Percentiles rank a stretch among this genome's conserved stretches.
phyloP scores from a whole-genome alignment of 768 basidiomycete genomes.

The Pisolithus marmoratus region DNA sequence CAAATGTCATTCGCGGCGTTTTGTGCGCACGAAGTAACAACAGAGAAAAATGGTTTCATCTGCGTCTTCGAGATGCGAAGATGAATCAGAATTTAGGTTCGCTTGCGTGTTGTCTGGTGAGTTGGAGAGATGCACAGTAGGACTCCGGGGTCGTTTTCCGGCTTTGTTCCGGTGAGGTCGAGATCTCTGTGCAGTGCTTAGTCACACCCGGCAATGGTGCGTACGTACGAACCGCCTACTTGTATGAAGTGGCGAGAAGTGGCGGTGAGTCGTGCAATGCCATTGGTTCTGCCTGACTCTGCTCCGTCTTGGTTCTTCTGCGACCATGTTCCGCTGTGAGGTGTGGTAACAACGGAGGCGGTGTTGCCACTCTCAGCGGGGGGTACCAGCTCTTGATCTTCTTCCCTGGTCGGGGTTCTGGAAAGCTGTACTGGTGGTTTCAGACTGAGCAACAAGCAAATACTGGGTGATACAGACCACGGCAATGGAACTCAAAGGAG shows the following conservation, averaged over 20 bases:
- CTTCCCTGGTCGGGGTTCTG: background rate
- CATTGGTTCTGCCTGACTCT: background rate
- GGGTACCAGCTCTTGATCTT: background rate
- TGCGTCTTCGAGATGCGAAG: conserved; percentile 8
- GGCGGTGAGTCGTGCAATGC: conserved; percentile 3
- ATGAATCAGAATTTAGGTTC: background rate
- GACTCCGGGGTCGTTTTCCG: background rate
- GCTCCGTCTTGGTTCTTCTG: conserved; percentile 1
- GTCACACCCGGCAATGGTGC: background rate
- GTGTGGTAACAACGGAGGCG: conserved; percentile 2
- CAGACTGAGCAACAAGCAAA: background rate
- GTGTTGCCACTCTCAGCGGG: background rate
- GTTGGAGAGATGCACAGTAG: background rate
- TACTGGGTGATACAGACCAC: conserved; percentile 8
- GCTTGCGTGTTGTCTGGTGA: background rate
- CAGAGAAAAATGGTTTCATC: conserved; percentile 19
- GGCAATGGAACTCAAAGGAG: conserved; percentile 14
- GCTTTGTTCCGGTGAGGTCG: background rate
- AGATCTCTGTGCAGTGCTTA: conserved; percentile 3
- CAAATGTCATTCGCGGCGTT: conserved; percentile 5
- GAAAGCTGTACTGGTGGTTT: conserved; percentile 8
- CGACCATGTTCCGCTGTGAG: conserved; percentile 10
- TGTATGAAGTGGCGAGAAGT: conserved; percentile 13
- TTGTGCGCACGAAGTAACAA: conserved; percentile 22
- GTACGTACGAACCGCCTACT: conserved; percentile 1